Base-by-base conservation (phyloP, 177 flowering plant genomes). In the Vitis hybrid region DNA sequence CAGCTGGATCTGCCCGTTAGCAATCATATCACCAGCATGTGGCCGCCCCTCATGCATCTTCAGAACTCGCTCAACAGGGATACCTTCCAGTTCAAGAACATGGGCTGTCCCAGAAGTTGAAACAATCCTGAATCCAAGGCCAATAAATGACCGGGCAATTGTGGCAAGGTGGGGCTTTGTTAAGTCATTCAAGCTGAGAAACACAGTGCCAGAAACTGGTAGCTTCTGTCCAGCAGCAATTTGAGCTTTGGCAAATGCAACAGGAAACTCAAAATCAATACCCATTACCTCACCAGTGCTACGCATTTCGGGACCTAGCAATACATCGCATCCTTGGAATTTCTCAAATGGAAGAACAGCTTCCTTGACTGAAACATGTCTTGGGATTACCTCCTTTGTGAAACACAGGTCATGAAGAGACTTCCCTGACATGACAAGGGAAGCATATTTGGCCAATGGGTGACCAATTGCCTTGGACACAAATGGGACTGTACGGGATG, bases 231-330 rank as follows among this genome's bases (percentile, higher is more conserved):
- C 98, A 11, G 98, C 92, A 13, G 99, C 93, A 71, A 96, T 87
- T 72, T 87, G 94, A 21, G 99, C 93, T 77, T 89, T 92, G 52
- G 99, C 97, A 80, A 93, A 93, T 59, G 98, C 96, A 56, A 85
- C 74, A 9, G 97, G 72, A 59, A 84, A 88, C 45, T 82, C 83
- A 70, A 66, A 84, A 75, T 85, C 88, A 66, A 96, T 90, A 31
- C 98, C 97, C 99, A 93, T 93, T 12, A 93, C 98, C 79, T 96
- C 99, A 59, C 98, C 98, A 11, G 99, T 96, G 80, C 99, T 93
- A 45, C 92, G 87, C 97, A 93, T 93, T 82, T 96, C 98, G 19
- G 98, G 99, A 14, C 99, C 97, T 33, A 93, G 83, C 66, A 93
- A 66, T 60, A 95, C 93, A 77, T 95, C 97, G 65, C 95, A 94